Conservation (phyloP, 805 yeast genomes). For the Kodamaea jinghongensis region DNA sequence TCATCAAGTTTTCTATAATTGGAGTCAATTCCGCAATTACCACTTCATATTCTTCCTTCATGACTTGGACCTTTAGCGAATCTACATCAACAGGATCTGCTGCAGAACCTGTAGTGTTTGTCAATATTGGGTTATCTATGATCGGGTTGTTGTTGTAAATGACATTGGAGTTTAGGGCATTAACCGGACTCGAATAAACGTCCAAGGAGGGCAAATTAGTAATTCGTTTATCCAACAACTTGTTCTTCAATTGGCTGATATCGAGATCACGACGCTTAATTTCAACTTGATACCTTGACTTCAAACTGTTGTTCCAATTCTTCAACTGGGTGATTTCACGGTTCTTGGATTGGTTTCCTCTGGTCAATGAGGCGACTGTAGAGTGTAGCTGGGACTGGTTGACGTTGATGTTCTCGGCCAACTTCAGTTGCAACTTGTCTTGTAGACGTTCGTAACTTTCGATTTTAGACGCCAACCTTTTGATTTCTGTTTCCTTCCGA, state of each 20-base stretch:
- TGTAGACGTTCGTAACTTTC: constrained; percentile 21
- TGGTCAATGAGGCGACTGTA: constrained; percentile 13
- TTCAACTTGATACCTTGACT: constrained; percentile 35
- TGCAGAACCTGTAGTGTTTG: constrained; percentile 4
- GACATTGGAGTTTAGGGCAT: constrained; percentile 20
- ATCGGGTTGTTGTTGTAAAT: constrained; percentile 34
- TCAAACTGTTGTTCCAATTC: constrained; percentile 27
- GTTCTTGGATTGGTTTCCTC: constrained; percentile 24
- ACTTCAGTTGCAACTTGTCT: constrained; percentile 16
- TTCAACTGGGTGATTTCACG: constrained; percentile 30
- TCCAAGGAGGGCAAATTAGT: constrained; percentile 13
- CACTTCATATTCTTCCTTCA: constrained; percentile 28
- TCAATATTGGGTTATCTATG: constrained; percentile 20
- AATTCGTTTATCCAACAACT: constrained; percentile 32
- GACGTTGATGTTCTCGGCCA: constrained; percentile 19
- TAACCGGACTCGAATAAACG: constrained; percentile 7
- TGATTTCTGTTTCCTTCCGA: constrained; percentile 29
- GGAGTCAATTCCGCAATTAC: constrained; percentile 33
- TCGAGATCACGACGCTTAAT: constrained; percentile 31
- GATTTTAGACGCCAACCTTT: constrained; percentile 21
- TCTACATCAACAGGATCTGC: neutral
- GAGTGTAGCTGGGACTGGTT: constrained; percentile 9
- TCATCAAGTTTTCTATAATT: constrained; percentile 33
- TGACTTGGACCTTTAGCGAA: neutral
- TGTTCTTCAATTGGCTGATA: constrained; percentile 32